Evolutionary conservation across 106 monocot species (phyloP), one percentile per base, ranked within the genome.

Genomic region (Narthecium ossifragum): DNA sequence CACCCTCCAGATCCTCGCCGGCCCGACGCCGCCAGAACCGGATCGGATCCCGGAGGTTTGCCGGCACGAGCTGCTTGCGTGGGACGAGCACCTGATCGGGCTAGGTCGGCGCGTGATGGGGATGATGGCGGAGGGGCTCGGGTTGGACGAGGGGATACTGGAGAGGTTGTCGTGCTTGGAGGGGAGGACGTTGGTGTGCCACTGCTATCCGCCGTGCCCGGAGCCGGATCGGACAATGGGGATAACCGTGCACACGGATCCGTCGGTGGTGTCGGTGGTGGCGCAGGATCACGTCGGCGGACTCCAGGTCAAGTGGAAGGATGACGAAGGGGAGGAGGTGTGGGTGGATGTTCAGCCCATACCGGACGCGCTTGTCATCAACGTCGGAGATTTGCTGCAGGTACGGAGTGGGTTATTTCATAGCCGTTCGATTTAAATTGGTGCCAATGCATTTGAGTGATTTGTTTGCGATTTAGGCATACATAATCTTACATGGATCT

Each of bases 201-300:
- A 86, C 48, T 92, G 83, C 60, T 86, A 92, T 20, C 91, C 91
- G 22, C 57, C 54, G 46, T 92, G 85, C 50, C 91, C 91, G 4
- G 79, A 92, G 82, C 91, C 86, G 8, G 86, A 86, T 53, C 55
- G 33, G 47, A 83, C 91, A 39, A 11, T 74, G 56, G 91, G 91
- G 15, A 8, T 68, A 9, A 59, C 64, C 12, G 37, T 46, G 34
- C 86, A 92, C 65, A 80, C 79, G 26, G 92, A 92, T 55, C 83
- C 83, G 2, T 80, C 68, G 22, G 73, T 51, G 33, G 58, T 92
- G 27, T 80, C 86, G 13, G 53, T 92, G 55, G 69, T 86, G 51
- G 45, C 72, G 36, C 83, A 92, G 77, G 79, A 92, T 47, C 40
- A 54, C 0, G 43, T 86, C 5, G 80, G 72, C 33, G 92, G 86